Percentiles rank a stretch among this genome's conserved stretches.
Conservation (phyloP, 768 basidiomycete genomes). For the Rhizopogon roseolus region DNA sequence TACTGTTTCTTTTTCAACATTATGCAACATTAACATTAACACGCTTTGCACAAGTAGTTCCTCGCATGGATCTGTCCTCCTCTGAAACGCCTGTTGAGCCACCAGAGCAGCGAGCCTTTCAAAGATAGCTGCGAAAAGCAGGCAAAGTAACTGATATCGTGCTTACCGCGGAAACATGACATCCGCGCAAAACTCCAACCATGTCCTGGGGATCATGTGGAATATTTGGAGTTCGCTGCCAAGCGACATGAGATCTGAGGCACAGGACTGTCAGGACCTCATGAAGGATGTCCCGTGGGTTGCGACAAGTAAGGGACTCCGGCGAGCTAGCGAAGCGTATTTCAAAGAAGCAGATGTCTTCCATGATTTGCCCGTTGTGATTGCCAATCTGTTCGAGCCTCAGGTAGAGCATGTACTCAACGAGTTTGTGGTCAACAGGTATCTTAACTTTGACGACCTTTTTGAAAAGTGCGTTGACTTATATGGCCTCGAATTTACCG, state of each 20-base stretch:
- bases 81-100: conserved; percentile 17
- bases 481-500: not conserved
- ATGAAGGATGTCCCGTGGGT: conserved; percentile 55
- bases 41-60: conserved; percentile 1
- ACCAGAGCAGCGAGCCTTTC: conserved; percentile 30
- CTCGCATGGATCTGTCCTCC: conserved; percentile 30
- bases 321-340: conserved; percentile 65
- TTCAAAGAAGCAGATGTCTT: conserved; percentile 89
- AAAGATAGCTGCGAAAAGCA: conserved; percentile 48
- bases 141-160: conserved; percentile 48
- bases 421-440: conserved; percentile 57
- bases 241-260: conserved; percentile 38
- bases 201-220: conserved; percentile 49
- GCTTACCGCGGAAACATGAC: conserved; percentile 40
- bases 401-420: conserved; percentile 57
- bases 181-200: conserved; percentile 70
- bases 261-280: conserved; percentile 41
- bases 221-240: conserved; percentile 58
- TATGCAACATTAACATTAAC: no score
- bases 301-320: conserved; percentile 72
- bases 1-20: no score
- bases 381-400: conserved; percentile 41
- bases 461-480: conserved; percentile 35
- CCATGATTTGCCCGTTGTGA: conserved; percentile 76
- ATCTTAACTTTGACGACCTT: no score